Evolutionary conservation across 345 rosid species (phyloP), one percentile per base, ranked within the genome.

Genomic region (Excoecaria cochinchinensis): DNA sequence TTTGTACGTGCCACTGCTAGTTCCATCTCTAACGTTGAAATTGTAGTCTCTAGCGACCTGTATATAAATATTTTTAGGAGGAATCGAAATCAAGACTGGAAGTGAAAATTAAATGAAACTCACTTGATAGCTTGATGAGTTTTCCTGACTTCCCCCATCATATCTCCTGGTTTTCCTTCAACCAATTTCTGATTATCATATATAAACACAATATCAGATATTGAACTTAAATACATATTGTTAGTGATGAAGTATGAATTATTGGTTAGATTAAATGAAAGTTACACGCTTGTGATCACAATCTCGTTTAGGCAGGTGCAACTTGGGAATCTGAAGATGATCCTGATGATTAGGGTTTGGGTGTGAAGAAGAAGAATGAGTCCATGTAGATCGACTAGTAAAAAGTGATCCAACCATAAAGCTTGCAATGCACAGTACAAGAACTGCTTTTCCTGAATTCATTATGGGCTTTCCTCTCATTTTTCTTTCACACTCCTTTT

Each of bases 351-450:
- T 73, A 31, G 31, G 31, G 1, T 82, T 71, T 47, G 60, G 2
- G 70, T 71, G 80, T 62, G 67, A 52, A 46, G 82, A 60, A 71
- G 69, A 55, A 46, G 78, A 40, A 38, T 11, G 71, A 51, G 78
- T 83, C 89, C 87, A 85, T 7, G 81, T 82, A 66, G 82, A 82
- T 70, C 83, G 82, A 79, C 84, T 77, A 4, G 81, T 76, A 76
- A 93, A 86, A 38, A 93, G 76, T 4, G 95, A 88, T 11, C 98
- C 97, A 4, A 89, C 91, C 46, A 91, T 87, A 79, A 93, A 93
- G 86, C 94, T 82, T 1, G 88, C 90, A 3, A 89, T 77, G 74
- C 97, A 93, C 13, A 89, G 74, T 16, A 82, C 84, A 25, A 88
- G 73, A 67, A 90, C 82, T n/a, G 85, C 83, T 84, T 90, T 91